Base-by-base conservation (phyloP, 2,329 filamentous ascomycete species). In the Daldinia sp. region DNA sequence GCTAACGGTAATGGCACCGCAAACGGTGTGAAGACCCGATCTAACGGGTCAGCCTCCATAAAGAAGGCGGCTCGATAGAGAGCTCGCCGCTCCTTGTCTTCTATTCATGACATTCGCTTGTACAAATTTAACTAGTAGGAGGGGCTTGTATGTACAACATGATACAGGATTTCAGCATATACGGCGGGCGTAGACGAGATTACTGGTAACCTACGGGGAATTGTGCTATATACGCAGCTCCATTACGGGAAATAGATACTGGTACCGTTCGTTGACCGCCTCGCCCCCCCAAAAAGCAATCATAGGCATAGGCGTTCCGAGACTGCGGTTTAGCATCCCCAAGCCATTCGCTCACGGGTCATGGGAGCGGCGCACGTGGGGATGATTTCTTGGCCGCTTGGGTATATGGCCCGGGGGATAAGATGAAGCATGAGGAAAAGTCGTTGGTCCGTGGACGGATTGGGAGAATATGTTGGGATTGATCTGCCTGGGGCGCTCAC, bases 51-150 rank as follows among this genome's bases (percentile, higher is more conserved):
- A 5, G 52, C 64, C 1, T 60, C 70, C 67, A 3, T 61, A 39
- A 72, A 70, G 56, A 72, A 71, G 62, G 66, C 71, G 21, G 34
- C 52, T 30, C 68, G 67, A 58, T 73, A 71, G 47, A 64, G 17
- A 5, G 9, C 19, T 43, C n/a, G 25, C 41, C 21, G 25, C 25
- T 32, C 25, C 11, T 50, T 52, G 30, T 32, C 37, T 41, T 56
- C 19, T 34, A 62, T 32, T 69, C 50, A 63, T 37, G 49, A 66
- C 58, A 49, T 61, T 61, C 63, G 58, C 59, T 67, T 64, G 39
- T 66, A 61, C 49, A 62, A 57, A 60, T 58, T 61, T 52, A 37
- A 27, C 10, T 23, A 21, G 49, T 21, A 43, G 45, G 39, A 27
- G 27, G 45, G 48, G 55, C 51, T 43, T 51, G 49, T 47, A 58